These are phyloP conservation scores for Candida lessepsii DNA, from an alignment of 805 yeast species.

Conservation along the genomic window DNA sequence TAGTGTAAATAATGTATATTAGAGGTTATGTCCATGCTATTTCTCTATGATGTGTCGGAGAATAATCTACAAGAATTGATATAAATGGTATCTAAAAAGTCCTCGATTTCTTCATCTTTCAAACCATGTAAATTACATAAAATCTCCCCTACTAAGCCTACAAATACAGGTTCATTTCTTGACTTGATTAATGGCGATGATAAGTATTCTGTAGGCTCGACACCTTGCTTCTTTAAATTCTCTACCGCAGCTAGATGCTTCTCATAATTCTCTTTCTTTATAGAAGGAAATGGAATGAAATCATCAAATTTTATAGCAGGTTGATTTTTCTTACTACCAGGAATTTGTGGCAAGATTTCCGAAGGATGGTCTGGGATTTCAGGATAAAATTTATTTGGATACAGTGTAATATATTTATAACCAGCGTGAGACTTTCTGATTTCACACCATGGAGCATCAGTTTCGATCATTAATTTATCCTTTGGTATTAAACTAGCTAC, in stretches of 20 bases:
- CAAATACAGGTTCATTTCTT: constrained; percentile 88
- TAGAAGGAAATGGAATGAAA: constrained; percentile 57
- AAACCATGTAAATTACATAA: constrained; percentile 33
- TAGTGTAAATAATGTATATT: constrained; percentile 9
- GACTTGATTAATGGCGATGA: constrained; percentile 68
- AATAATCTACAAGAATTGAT: constrained; percentile 36
- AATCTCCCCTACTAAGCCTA: constrained; percentile 71
- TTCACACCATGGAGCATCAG: constrained; percentile 99
- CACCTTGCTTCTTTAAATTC: constrained; percentile 2
- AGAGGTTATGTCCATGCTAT: constrained; percentile 7
- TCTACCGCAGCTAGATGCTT: constrained; percentile 26
- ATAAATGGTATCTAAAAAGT: constrained; percentile 35
- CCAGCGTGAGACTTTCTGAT: constrained; percentile 81
- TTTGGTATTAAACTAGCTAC: constrained; percentile 70
- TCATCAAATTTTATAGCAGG: constrained; percentile 40
- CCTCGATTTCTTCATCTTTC: constrained; percentile 27
- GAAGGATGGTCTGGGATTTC: constrained; percentile 9
- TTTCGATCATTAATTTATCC: constrained; percentile 74
- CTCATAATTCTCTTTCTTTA: constrained; percentile 61
- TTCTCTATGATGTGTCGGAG: too few relatives aligned
- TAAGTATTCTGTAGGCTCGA: constrained; percentile 18
- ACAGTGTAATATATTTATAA: constrained; percentile 50
- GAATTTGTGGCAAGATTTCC: constrained; percentile 2
- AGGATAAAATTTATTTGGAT: constrained; percentile 61
- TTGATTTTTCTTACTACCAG: constrained; percentile 11